Evolutionary conservation across 352 stramenopile species (phyloP).

Genomic region (Phytophthora fragariae): DNA sequence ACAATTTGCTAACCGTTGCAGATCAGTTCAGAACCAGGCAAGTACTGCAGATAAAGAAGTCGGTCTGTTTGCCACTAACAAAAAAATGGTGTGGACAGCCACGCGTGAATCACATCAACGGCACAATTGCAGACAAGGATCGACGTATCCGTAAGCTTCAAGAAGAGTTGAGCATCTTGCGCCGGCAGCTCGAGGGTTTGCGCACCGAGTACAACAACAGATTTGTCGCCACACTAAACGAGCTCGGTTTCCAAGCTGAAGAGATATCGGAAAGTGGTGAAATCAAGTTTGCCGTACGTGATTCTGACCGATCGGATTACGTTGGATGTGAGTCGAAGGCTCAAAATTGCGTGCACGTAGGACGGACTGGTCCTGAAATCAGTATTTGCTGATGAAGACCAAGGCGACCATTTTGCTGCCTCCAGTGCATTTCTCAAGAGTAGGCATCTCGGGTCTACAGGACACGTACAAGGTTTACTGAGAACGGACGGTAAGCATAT

Average conservation of each 20-base stretch:
- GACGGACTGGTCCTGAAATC: constrained; percentile 75
- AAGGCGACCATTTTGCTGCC: neutral
- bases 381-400: constrained; percentile 53
- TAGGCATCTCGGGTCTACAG: constrained; percentile 6
- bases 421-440: constrained; percentile 20
- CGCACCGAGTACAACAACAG: constrained; percentile 81
- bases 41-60: neutral
- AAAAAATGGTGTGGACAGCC: constrained; percentile 36
- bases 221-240: constrained; percentile 74
- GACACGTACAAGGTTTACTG: constrained; percentile 26
- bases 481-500: constrained; percentile 30
- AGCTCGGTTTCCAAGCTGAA: constrained; percentile 83
- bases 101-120: constrained; percentile 88
- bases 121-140: constrained; percentile 85
- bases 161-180: constrained; percentile 68
- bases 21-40: constrained; percentile 91
- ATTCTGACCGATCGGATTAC: neutral
- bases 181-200: constrained; percentile 71
- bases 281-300: constrained; percentile 80
- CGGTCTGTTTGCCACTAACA: constrained; percentile 4
- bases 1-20: constrained; percentile 92
- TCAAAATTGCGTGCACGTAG: constrained; percentile 33
- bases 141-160: constrained; percentile 85
- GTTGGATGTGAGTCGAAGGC: neutral
- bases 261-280: constrained; percentile 80